Base-by-base conservation (phyloP, 352 stramenopile genomes). In the Albugo candida region DNA sequence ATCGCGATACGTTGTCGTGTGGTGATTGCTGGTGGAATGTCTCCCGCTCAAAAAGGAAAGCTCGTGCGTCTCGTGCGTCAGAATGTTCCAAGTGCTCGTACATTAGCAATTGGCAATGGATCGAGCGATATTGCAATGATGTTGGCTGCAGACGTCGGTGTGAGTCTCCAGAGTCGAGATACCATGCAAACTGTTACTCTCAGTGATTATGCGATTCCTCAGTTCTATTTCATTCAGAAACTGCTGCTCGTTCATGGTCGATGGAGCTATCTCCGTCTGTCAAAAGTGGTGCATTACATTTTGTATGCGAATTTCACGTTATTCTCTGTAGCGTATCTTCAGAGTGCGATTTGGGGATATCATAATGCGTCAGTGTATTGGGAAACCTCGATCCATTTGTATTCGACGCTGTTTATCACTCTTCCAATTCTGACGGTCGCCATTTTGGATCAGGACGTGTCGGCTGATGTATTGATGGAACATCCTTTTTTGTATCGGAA, bases 41-140 rank as follows among this genome's bases (percentile, higher is more conserved):
- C 78, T 40, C 85, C 85, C 1, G 91, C 92, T 70, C 85, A 96
- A 52, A 96, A 96, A 57, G 83, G 83, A 13, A 74, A 92, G 56
- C 65, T 96, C 0, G 93, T 99, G 4, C 79, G 89, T 41, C 70
- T 98, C 16, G 95, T 99, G 53, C 91, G 89, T 35, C 60, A 60
- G 0, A 70, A 72, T 2, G 66, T 71, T 5, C 69, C 65, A 1
- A 59, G 71, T 14, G 91, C 75, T 0, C 39, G 92, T 12, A 97
- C 92, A 0, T 65, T 99, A 5, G 94, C 94, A 5, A 96, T 99
- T 45, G 96, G 96, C 16, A 95, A 99, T 63, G 96, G 95, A 39
- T 95, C 95, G 1, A 99, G 99, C 56, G 96, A 99, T 58, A 94
- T 99, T 18, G 93, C 91, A 48, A 99, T 99, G 95, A 99, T 99